Evolutionary conservation across 2,329 filamentous ascomycete species (phyloP).

Genomic region (Trichoderma semiorbis): DNA sequence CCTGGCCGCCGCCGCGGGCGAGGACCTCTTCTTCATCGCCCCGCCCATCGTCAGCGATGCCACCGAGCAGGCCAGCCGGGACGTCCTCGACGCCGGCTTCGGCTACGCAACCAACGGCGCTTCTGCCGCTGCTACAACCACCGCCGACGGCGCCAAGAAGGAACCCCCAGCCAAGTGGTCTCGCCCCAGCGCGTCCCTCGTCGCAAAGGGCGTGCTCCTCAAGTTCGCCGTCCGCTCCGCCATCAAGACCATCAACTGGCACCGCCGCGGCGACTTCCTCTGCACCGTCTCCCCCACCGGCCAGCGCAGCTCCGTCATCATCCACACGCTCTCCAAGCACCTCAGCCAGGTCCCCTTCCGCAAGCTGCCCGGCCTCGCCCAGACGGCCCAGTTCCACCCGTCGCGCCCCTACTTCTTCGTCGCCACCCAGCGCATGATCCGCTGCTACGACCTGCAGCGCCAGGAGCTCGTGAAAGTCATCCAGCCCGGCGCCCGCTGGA

Average conservation of each 20-base stretch:
- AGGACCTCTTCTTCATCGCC: constrained; percentile 80
- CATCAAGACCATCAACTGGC: constrained; percentile 90
- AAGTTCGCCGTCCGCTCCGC: constrained; percentile 75
- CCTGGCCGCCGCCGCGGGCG: constrained; percentile 77
- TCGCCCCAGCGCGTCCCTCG: constrained; percentile 69
- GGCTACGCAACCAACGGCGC: constrained; percentile 76
- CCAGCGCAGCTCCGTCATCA: constrained; percentile 76
- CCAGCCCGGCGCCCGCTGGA: constrained; percentile 89
- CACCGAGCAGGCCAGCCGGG: constrained; percentile 69
- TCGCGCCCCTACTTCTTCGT: constrained; percentile 92
- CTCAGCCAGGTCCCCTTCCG: constrained; percentile 93
- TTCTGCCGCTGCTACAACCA: constrained; percentile 40
- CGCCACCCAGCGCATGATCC: constrained; percentile 88
- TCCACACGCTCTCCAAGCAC: constrained; percentile 94
- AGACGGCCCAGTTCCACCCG: constrained; percentile 92
- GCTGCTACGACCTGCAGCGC: constrained; percentile 87
- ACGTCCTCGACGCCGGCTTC: constrained; percentile 83
- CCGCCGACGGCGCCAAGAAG: constrained; percentile 60
- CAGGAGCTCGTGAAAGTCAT: constrained; percentile 91
- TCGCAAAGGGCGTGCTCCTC: constrained; percentile 74
- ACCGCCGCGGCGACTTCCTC: constrained; percentile 90
- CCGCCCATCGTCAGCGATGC: constrained; percentile 71
- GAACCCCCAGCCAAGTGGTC: constrained; percentile 78
- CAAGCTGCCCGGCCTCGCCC: constrained; percentile 67
- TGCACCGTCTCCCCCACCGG: constrained; percentile 83